A percentile compares a stretch with the other conserved stretches of the same genome.
phyloP scores from a whole-genome alignment of 192 early-diverging fungal species.

The Rhizophlyctis rosea region DNA sequence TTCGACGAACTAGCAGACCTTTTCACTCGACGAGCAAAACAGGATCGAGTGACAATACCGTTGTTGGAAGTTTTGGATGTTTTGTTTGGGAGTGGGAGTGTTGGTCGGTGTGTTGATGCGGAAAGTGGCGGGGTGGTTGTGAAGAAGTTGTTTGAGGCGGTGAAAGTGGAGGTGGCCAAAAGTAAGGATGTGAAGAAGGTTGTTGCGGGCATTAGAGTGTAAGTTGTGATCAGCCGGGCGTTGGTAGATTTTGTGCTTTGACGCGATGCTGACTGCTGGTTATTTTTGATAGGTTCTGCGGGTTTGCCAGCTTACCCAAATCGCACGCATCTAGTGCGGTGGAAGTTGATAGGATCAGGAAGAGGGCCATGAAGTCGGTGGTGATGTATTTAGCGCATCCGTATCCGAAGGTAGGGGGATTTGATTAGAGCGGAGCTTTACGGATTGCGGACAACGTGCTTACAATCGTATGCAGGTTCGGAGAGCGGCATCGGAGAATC shows the following conservation, averaged over 20 bases:
- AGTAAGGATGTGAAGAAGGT: slow-evolving; percentile 65
- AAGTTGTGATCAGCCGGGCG: slow-evolving; percentile 34
- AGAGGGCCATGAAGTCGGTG: slow-evolving; percentile 55
- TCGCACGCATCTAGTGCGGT: slow-evolving; percentile 28
- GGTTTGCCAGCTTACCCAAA: no score
- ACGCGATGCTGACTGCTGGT: slow-evolving; percentile 1
- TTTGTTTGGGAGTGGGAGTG: slow-evolving; percentile 53
- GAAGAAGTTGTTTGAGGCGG: slow-evolving; percentile 35
- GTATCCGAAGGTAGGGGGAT: slow-evolving; percentile 61
- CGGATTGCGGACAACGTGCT: neutral
- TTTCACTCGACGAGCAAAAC: slow-evolving; percentile 16
- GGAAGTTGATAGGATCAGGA: slow-evolving; percentile 23
- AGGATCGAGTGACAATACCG: slow-evolving; percentile 68
- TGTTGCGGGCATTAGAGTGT: slow-evolving; percentile 59
- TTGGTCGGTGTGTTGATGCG: no score
- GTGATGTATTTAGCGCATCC: slow-evolving; percentile 68
- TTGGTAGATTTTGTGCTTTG: slow-evolving; percentile 6
- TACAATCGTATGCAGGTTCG: slow-evolving; percentile 51
- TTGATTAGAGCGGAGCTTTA: neutral
- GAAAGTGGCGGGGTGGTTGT: slow-evolving; percentile 23
- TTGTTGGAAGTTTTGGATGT: slow-evolving; percentile 67
- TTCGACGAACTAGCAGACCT: slow-evolving; percentile 3
- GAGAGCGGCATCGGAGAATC: slow-evolving; percentile 62
- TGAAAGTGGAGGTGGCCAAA: slow-evolving; percentile 49
- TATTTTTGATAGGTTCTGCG: slow-evolving; percentile 39